Conservation (phyloP, 2,329 filamentous ascomycete genomes). For the Colletotrichum lentis region DNA sequence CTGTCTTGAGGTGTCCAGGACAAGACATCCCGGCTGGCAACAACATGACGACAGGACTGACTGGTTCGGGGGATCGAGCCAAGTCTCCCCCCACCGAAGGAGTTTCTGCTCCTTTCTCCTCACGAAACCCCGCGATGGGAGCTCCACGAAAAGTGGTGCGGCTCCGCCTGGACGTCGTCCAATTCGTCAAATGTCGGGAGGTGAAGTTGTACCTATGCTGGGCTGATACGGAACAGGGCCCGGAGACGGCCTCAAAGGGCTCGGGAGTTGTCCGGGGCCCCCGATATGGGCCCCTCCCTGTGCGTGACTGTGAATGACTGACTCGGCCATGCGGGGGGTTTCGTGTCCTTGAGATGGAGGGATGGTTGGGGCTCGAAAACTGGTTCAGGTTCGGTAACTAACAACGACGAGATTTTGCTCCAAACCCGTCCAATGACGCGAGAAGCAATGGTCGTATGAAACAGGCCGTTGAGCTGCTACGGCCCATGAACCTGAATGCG, state of each 20-base stretch:
- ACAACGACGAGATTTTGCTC: too few species aligned
- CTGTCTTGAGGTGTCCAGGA: neutral
- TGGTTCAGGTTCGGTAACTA: too few species aligned
- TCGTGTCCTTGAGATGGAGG: too few species aligned
- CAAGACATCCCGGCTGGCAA: neutral
- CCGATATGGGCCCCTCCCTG: slow-evolving; percentile 23
- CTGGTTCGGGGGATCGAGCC: neutral
- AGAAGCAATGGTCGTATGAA: neutral
- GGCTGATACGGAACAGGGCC: slow-evolving; percentile 17
- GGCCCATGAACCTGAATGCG: slow-evolving; percentile 1
- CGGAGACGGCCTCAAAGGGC: slow-evolving; percentile 1
- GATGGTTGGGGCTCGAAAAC: too few species aligned
- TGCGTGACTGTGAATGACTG: slow-evolving; percentile 7
- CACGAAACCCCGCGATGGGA: slow-evolving; percentile 1
- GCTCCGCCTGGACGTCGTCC: neutral
- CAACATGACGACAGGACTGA: neutral
- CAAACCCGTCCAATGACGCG: too few species aligned
- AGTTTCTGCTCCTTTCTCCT: neutral
- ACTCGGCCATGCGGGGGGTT: slow-evolving; percentile 29
- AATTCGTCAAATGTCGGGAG: neutral
- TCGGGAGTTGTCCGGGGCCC: slow-evolving; percentile 32
- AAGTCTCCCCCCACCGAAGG: slow-evolving; percentile 11
- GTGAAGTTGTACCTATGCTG: neutral
- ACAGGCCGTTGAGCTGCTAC: neutral
- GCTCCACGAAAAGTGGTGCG: slow-evolving; percentile 25